phyloP scores from a whole-genome alignment of 352 stramenopile species.

The Pseudoperonospora humuli region DNA sequence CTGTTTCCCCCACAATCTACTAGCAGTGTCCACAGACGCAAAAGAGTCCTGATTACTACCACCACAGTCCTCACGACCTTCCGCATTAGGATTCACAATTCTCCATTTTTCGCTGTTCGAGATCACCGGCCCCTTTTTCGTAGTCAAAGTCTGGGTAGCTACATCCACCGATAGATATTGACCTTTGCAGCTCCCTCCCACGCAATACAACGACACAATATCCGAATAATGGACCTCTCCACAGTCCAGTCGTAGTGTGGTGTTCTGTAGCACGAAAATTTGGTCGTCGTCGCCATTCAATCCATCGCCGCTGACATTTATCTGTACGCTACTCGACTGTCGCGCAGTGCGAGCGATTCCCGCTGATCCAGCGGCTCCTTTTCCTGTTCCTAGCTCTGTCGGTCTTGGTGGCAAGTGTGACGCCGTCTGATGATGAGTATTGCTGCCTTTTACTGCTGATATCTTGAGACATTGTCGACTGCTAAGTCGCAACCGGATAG shows the following conservation, averaged over 20 bases:
- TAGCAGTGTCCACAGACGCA: constrained; percentile 30
- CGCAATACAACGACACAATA: constrained; percentile 68
- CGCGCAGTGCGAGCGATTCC: constrained; percentile 18
- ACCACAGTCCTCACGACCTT: constrained; percentile 13
- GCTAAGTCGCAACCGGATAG: constrained; percentile 56
- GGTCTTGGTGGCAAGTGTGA: constrained; percentile 23
- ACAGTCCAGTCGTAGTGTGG: constrained; percentile 55
- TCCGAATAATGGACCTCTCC: constrained; percentile 69
- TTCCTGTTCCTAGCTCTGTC: constrained; percentile 5
- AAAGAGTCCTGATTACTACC: constrained; percentile 31
- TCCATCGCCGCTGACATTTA: constrained; percentile 55
- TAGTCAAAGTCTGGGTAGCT: constrained; percentile 43
- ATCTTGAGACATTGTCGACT: constrained; percentile 67
- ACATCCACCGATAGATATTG: constrained; percentile 70
- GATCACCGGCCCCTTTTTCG: constrained; percentile 70
- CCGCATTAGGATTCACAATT: constrained; percentile 46
- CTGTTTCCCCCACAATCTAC: constrained; percentile 49
- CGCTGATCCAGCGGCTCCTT: constrained; percentile 2
- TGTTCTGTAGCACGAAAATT: constrained; percentile 74
- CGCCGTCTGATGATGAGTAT: constrained; percentile 2
- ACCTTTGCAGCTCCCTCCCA: constrained; percentile 53
- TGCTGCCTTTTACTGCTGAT: constrained; percentile 13
- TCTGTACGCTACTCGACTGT: constrained; percentile 15
- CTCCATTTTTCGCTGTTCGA: constrained; percentile 77
- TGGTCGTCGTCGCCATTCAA: constrained; percentile 69